Base-by-base conservation (phyloP, 192 early-diverging fungal species). In the Coemansia sp. region DNA sequence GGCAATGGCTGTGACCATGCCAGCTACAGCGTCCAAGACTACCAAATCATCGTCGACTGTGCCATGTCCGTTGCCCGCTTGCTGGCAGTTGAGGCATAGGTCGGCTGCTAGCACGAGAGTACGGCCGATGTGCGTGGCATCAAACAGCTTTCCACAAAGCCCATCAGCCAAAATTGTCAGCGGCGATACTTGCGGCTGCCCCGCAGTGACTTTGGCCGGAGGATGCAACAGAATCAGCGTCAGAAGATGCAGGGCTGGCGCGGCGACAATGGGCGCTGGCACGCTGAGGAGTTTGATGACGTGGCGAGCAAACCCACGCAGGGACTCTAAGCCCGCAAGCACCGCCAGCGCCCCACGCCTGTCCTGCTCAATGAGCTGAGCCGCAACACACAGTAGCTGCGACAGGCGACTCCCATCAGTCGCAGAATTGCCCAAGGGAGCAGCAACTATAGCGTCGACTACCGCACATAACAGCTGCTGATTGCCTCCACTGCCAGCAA, bases 111-210 rank as follows among this genome's bases (percentile, higher is more conserved):
- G 51, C 13, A 70, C 53, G 36, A 82, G 61, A 6, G 80, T 82
- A 12, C 75, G 74, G 2, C 19, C 64, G 19, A 82, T 70, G 34
- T 82, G 80, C 5, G 53, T 12, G 1, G 42, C 56, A 42, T 82
- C 80, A 63, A 82, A 82, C 2, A 82, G 80, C 20, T 82, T 82
- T 5, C 67, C 62, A n/a, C 68, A 44, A 24, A 75, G 71, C 36
- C 56, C 62, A 3, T 55, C 45, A 13, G 75, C 68, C 6, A 82
- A 62, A 9, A 53, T 46, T 5, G 36, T 40, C 42, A 82, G 61
- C 3, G 75, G 53, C 24, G 67, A 8, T 46, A 53, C 19, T n/a
- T 34, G 24, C 48, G 36, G 36, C 29, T 36, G 24, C 4, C 20
- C 17, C 1, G 38, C 31, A 2, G 8, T 27, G 24, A n/a, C 13